These are phyloP conservation scores for Pilasporangium apinafurcum DNA, from an alignment of 352 stramenopile species.

Conservation along the genomic window DNA sequence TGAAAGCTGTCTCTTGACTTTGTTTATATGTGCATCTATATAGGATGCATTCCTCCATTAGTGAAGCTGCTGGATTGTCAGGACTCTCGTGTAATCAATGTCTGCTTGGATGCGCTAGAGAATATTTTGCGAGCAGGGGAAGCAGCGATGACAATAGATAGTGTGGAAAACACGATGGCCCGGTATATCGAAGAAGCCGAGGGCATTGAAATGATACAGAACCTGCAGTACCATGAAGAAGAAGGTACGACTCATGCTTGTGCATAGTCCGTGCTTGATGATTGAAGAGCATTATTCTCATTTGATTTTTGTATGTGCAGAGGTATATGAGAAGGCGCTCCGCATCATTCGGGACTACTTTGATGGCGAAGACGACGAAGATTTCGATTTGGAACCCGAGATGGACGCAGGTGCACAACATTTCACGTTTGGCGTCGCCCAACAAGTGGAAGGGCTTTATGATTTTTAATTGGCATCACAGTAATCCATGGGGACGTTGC, in stretches of 20 bases:
- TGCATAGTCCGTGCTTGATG: slow-evolving; percentile 50
- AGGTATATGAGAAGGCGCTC: slow-evolving; percentile 92
- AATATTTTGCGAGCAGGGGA: slow-evolving; percentile 90
- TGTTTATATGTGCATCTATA: neutral
- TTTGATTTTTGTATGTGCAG: slow-evolving; percentile 12
- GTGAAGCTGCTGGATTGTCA: slow-evolving; percentile 91
- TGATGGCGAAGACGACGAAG: slow-evolving; percentile 96
- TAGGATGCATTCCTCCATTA: slow-evolving; percentile 94
- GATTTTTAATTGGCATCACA: too few relatives aligned
- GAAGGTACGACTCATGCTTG: slow-evolving; percentile 84
- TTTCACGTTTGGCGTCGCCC: slow-evolving; percentile 57
- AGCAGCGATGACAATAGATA: slow-evolving; percentile 69
- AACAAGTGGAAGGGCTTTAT: slow-evolving; percentile 4
- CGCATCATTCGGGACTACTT: slow-evolving; percentile 98
- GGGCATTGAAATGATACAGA: slow-evolving; percentile 96
- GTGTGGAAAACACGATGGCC: slow-evolving; percentile 93
- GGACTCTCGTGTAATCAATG: slow-evolving; percentile 96
- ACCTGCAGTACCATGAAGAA: slow-evolving; percentile 96
- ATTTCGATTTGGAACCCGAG: slow-evolving; percentile 50
- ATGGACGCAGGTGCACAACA: slow-evolving; percentile 44
- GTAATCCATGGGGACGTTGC: too few relatives aligned
- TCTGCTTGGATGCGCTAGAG: slow-evolving; percentile 96
- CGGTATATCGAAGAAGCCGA: slow-evolving; percentile 94
- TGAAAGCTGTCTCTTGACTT: neutral
- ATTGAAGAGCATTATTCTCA: too few relatives aligned